Conservation (phyloP, 2,329 filamentous ascomycete species). For the Apiospora marii region DNA sequence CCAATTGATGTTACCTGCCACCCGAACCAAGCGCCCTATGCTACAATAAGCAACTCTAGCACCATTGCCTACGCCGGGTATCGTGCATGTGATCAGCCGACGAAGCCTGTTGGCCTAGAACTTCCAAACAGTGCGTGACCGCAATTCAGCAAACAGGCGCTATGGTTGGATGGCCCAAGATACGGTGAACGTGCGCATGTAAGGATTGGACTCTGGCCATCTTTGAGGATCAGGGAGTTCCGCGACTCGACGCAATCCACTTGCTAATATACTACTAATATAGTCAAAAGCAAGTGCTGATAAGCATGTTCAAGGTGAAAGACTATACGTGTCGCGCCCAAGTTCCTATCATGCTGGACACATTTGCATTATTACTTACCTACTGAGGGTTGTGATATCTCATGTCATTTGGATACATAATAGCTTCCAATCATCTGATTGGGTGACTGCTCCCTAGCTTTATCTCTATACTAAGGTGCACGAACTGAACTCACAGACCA, state of each 20-base stretch:
- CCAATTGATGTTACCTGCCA: background rate
- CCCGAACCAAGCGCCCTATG: background rate
- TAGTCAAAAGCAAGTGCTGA: slow-evolving; percentile 4
- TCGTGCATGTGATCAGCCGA: background rate
- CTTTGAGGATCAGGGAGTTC: background rate
- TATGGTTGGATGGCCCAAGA: background rate
- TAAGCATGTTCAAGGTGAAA: background rate
- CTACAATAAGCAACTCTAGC: background rate
- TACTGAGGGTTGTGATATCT: background rate
- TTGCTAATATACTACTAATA: background rate
- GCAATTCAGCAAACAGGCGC: background rate
- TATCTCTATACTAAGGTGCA: background rate
- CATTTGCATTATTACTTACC: background rate
- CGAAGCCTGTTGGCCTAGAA: background rate
- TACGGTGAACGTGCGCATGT: background rate
- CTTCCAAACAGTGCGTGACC: background rate
- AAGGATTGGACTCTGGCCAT: background rate
- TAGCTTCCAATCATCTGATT: background rate
- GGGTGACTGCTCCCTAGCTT: slow-evolving; percentile 12
- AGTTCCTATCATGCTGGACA: background rate
- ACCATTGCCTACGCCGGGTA: background rate
- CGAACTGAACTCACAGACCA: background rate
- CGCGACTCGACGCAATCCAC: slow-evolving; percentile 3
- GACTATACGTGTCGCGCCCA: background rate
- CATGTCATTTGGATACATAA: slow-evolving; percentile 12